Percentiles rank a stretch among this genome's conserved stretches.
Evolutionary conservation across 495 filamentous ascomycete genomes (phyloP).

Genomic region (Rostrohypoxylon terebratum): DNA sequence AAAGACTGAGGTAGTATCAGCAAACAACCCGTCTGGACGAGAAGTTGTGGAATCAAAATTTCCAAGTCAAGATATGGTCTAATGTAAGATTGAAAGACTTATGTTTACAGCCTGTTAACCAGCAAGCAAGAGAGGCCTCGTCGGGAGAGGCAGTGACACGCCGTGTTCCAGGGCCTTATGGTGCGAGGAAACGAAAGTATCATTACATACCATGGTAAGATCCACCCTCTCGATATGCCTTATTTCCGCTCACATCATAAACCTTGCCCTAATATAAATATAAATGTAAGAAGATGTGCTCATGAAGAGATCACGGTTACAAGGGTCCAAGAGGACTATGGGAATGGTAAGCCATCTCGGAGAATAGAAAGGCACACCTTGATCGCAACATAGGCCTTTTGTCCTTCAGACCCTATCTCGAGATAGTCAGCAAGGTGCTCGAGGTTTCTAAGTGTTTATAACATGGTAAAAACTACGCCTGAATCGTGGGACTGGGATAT

Average conservation of each 20-base stretch:
- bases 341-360: neutral
- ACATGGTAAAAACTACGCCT: neutral
- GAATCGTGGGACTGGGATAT: neutral
- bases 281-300: constrained; percentile 24
- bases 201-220: constrained; percentile 79
- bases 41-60: constrained; percentile 7
- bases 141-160: constrained; percentile 1
- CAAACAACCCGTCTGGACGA: constrained; percentile 25
- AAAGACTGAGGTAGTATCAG: constrained; percentile 73
- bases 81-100: constrained; percentile 35
- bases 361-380: constrained; percentile 63
- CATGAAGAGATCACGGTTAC: constrained; percentile 16
- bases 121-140: constrained; percentile 27
- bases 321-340: neutral
- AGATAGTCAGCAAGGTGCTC: constrained; percentile 55
- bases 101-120: neutral
- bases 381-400: constrained; percentile 91
- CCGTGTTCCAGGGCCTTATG: neutral
- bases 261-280: constrained; percentile 73
- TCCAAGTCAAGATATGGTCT: constrained; percentile 14
- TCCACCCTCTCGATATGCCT: constrained; percentile 83
- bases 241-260: constrained; percentile 91
- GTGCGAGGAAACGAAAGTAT: constrained; percentile 15
- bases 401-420: constrained; percentile 65
- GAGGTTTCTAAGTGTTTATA: neutral